These are phyloP conservation scores for Parmelia sp. DNA, from an alignment of 495 filamentous ascomycete genomes.

Conservation along the genomic window DNA sequence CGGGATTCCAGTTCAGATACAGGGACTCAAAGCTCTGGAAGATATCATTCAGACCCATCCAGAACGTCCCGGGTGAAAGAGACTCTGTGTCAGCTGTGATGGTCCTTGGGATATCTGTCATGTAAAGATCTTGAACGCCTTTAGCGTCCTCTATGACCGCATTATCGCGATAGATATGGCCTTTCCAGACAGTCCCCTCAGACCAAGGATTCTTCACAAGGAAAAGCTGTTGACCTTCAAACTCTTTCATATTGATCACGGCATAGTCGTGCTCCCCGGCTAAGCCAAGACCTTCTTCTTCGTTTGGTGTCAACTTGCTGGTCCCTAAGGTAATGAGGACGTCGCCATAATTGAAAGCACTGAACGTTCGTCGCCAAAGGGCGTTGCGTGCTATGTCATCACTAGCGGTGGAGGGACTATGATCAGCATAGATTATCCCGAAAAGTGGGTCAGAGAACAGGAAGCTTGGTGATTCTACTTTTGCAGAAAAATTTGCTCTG, in stretches of 20 bases:
- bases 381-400: conserved; percentile 68
- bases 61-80: conserved; percentile 67
- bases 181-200: conserved; percentile 65
- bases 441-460: not conserved
- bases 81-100: conserved; percentile 22
- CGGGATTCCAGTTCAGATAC: conserved; percentile 96
- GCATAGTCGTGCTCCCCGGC: conserved; percentile 92
- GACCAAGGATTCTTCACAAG: conserved; percentile 97
- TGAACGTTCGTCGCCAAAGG: conserved; percentile 72
- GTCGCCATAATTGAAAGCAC: conserved; percentile 68
- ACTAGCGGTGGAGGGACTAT: conserved; percentile 21
- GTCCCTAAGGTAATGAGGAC: conserved; percentile 88
- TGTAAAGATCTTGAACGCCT: conserved; percentile 2
- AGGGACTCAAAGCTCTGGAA: conserved; percentile 88
- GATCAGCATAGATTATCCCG: not conserved
- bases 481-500: conserved; percentile 88
- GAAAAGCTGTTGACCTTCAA: conserved; percentile 55
- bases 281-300: conserved; percentile 75
- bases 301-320: conserved; percentile 62
- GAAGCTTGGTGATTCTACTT: conserved; percentile 34
- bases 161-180: conserved; percentile 27
- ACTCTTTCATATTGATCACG: conserved; percentile 69
- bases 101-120: not conserved
- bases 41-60: conserved; percentile 81
- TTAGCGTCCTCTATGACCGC: conserved; percentile 10